phyloP scores from a whole-genome alignment of 805 yeast species.

The Spathaspora passalidarum region DNA sequence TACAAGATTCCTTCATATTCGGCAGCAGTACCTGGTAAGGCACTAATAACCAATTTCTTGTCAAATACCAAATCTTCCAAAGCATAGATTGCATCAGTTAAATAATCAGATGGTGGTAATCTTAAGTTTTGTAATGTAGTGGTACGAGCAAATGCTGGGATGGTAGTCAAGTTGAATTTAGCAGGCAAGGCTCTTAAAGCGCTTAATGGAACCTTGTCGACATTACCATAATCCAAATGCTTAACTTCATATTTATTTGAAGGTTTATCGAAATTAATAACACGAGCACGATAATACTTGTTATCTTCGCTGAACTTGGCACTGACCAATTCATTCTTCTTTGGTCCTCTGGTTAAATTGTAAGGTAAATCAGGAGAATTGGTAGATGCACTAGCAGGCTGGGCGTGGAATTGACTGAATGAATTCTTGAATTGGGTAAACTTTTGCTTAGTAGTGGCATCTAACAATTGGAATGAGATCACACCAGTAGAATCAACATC shows the following conservation, averaged over 20 bases:
- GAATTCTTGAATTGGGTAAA: slow-evolving; percentile 44
- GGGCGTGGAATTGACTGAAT: slow-evolving; percentile 45
- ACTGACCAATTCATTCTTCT: slow-evolving; percentile 57
- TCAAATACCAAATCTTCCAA: slow-evolving; percentile 53
- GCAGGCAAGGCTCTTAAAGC: slow-evolving; percentile 53
- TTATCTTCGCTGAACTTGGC: slow-evolving; percentile 51
- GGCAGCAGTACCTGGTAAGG: slow-evolving; percentile 39
- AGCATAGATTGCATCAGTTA: slow-evolving; percentile 49
- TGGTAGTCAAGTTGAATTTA: slow-evolving; percentile 37
- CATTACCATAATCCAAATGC: slow-evolving; percentile 61
- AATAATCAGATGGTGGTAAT: slow-evolving; percentile 61
- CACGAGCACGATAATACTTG: slow-evolving; percentile 58
- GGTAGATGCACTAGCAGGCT: slow-evolving; percentile 33
- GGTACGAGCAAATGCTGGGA: slow-evolving; percentile 56
- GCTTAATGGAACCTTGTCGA: slow-evolving; percentile 41
- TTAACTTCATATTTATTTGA: slow-evolving; percentile 46
- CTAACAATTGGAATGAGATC: slow-evolving; percentile 44
- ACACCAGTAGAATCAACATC: slow-evolving; percentile 44
- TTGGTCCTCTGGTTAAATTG: slow-evolving; percentile 39
- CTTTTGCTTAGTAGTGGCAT: slow-evolving; percentile 31
- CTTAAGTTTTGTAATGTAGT: slow-evolving; percentile 50
- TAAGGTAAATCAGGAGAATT: slow-evolving; percentile 37
- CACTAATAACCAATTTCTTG: slow-evolving; percentile 53
- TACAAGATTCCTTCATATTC: slow-evolving; percentile 54
- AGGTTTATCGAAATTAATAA: slow-evolving; percentile 44